Evolutionary conservation across 2,329 filamentous ascomycete genomes (phyloP), one percentile per base, ranked within the genome.

Genomic region (Botrytis byssoidea): DNA sequence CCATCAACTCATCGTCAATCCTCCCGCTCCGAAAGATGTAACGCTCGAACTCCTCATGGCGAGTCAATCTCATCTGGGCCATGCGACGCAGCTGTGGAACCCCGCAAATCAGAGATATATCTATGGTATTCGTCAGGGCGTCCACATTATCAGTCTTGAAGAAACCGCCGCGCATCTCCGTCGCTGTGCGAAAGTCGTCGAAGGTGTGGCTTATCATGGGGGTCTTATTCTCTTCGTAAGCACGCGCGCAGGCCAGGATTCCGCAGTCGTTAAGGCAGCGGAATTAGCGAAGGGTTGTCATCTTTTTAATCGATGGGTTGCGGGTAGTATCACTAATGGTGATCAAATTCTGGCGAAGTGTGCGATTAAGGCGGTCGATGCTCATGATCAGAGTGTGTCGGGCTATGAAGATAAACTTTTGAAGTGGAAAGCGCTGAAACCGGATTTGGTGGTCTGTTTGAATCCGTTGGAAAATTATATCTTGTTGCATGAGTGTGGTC

Each of bases 381-480:
- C 92, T 80, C 79, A 88, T 74, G 96, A 98, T 82, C 79, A 88
- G 75, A 85, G 79, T 81, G 76, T 89, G 32, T 72, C 80, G 0
- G 90, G 90, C 1, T 97, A 91, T 79, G 88, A 92, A 66, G 84
- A 88, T 55, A 90, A 92, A 80, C 82, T 93, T 74, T 84, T 83
- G 66, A 86, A 90, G 59, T 87, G 89, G 61, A 85, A 90, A 20
- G 90, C 92, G 9, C 82, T 98, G 63, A 88, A 92, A 78, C 96
- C 96, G 0, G 96, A 99, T 82, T 84, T 99, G 74, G 95, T 99
- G 1, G 90, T 99, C 20, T 96, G 93, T 81, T 81, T 99, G 79
- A 99, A 98, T 82, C 95, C 95, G 18, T 81, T 95, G 73, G 96
- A 99, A 86, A 98, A 99, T 83, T 93, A 93, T 80, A 90, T 94